Percentiles rank a stretch among this genome's conserved stretches.
These are phyloP conservation scores for Colletotrichum salicis DNA, from an alignment of 2,329 filamentous ascomycete species.

Conservation along the genomic window DNA sequence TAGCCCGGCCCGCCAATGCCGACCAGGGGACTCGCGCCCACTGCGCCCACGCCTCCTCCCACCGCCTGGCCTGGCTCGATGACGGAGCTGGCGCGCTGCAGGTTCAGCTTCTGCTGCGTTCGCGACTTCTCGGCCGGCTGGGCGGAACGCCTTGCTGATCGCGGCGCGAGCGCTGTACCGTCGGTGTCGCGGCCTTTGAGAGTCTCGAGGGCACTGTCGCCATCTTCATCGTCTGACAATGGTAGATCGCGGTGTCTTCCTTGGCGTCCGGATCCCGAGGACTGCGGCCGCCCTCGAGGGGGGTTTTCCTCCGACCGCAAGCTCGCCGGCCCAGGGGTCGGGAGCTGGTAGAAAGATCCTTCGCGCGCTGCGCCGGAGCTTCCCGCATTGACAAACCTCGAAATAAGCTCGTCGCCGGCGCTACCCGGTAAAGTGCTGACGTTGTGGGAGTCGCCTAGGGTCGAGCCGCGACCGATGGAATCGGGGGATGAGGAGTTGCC, in stretches of 20 bases:
- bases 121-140: constrained; percentile 68
- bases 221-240: constrained; percentile 45
- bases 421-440: constrained; percentile 41
- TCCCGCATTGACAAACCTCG: constrained; percentile 66
- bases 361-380: constrained; percentile 61
- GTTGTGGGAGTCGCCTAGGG: constrained; percentile 47
- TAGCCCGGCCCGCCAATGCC: constrained; percentile 66
- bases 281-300: constrained; percentile 52
- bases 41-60: constrained; percentile 49
- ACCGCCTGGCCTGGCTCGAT: constrained; percentile 71
- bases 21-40: constrained; percentile 58
- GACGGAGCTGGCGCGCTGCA: constrained; percentile 77
- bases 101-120: constrained; percentile 80
- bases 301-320: constrained; percentile 47
- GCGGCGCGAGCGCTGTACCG: constrained; percentile 59
- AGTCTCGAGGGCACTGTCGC: not conserved
- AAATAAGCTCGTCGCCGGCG: constrained; percentile 56
- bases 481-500: constrained; percentile 45
- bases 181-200: constrained; percentile 32
- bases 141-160: constrained; percentile 51
- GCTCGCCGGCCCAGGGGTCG: constrained; percentile 40
- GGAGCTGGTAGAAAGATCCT: constrained; percentile 61
- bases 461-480: constrained; percentile 52
- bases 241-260: constrained; percentile 5
- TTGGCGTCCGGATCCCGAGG: constrained; percentile 50